Evolutionary conservation across 1,139 yeast genomes (phyloP).

Genomic region (Sugiyamaella neomexicana): DNA sequence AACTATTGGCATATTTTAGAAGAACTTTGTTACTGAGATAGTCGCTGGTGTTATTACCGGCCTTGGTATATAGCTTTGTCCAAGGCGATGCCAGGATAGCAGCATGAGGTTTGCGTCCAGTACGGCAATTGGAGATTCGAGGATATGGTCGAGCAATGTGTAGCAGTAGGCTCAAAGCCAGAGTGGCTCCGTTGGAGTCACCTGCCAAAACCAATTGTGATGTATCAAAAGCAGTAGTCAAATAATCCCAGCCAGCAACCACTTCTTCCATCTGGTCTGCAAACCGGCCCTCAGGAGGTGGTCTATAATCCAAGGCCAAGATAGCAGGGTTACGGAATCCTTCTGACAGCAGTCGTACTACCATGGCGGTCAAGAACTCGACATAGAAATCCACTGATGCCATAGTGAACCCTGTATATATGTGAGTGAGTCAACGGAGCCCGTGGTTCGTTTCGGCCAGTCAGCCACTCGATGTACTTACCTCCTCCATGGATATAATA

Average conservation of each 20-base stretch:
- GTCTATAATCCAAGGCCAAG: slow-evolving; percentile 41
- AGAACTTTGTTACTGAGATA: slow-evolving; percentile 30
- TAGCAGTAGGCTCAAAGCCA: slow-evolving; percentile 42
- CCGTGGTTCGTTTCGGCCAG: neutral
- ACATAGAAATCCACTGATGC: slow-evolving; percentile 42
- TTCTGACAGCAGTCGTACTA: slow-evolving; percentile 43
- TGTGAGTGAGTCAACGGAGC: neutral
- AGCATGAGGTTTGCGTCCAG: slow-evolving; percentile 39
- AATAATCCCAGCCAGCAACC: slow-evolving; percentile 39
- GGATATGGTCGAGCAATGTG: slow-evolving; percentile 38
- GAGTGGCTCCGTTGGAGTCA: slow-evolving; percentile 48
- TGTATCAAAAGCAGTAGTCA: slow-evolving; percentile 29
- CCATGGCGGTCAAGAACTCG: slow-evolving; percentile 43
- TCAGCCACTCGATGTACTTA: slow-evolving; percentile 18
- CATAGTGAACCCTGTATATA: slow-evolving; percentile 33
- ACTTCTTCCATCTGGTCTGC: slow-evolving; percentile 36
- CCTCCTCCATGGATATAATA: slow-evolving; percentile 45
- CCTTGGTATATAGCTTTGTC: slow-evolving; percentile 28
- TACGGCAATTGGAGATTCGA: slow-evolving; percentile 20
- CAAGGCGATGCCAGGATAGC: slow-evolving; percentile 46
- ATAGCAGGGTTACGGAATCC: slow-evolving; percentile 50
- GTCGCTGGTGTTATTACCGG: slow-evolving; percentile 28
- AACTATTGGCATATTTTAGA: slow-evolving; percentile 23
- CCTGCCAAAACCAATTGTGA: slow-evolving; percentile 42
- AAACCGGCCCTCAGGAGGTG: slow-evolving; percentile 32